These are phyloP conservation scores for Rhizoctonia solani DNA, from an alignment of 1,284 basidiomycete genomes.

Conservation along the genomic window DNA sequence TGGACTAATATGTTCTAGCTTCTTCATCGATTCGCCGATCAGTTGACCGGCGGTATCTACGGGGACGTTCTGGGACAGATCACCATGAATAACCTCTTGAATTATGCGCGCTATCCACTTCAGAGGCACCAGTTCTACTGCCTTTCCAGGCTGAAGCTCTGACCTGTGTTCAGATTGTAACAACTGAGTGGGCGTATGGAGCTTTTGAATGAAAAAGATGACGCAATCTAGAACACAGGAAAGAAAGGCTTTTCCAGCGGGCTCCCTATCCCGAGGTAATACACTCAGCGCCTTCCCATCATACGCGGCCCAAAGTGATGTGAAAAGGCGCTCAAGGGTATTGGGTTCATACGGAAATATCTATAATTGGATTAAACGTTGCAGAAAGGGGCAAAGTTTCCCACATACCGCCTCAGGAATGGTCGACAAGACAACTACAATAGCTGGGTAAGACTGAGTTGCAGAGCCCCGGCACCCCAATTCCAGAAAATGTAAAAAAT, in stretches of 20 bases:
- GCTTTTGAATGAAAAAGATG: constrained; percentile 57
- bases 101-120: constrained; percentile 53
- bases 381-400: constrained; percentile 29
- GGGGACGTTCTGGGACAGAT: constrained; percentile 53
- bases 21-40: constrained; percentile 53
- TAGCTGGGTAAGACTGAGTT: constrained; percentile 71
- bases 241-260: constrained; percentile 61
- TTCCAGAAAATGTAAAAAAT: constrained; percentile 75
- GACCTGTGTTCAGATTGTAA: constrained; percentile 33
- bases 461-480: constrained; percentile 77
- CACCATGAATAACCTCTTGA: constrained; percentile 56
- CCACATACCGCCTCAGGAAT: constrained; percentile 63
- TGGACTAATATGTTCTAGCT: constrained; percentile 50
- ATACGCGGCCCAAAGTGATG: constrained; percentile 76
- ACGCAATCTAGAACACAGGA: constrained; percentile 71
- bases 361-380: constrained; percentile 2
- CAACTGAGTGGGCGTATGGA: constrained; percentile 40
- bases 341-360: constrained; percentile 46
- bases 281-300: constrained; percentile 65
- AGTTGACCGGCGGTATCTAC: constrained; percentile 51
- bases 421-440: constrained; percentile 78
- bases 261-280: constrained; percentile 55
- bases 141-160: background rate
- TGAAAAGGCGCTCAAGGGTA: constrained; percentile 57
- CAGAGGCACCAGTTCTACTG: constrained; percentile 33